Evolutionary conservation across 768 basidiomycete genomes (phyloP), one percentile per base, ranked within the genome.

Genomic region (Pisolithus albus): DNA sequence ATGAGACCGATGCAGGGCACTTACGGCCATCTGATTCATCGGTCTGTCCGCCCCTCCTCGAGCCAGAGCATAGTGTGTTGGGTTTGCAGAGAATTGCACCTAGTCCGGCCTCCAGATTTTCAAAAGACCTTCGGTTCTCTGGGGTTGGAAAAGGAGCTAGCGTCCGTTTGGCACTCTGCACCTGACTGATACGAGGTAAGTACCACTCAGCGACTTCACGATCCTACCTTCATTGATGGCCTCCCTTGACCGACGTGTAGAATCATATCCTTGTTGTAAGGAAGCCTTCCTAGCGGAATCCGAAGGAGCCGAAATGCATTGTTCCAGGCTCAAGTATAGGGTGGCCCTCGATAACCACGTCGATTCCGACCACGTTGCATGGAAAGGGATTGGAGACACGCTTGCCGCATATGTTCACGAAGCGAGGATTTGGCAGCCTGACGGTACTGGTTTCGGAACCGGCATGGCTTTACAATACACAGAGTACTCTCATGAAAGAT

Each of bases 51-150:
- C 28, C 28, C 28, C n/a, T n/a, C n/a, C n/a, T n/a, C n/a, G n/a
- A n/a, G n/a, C n/a, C n/a, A n/a, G 28, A 30, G 28, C 9, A 30
- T 30, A 9, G 28, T 7, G 28, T 4, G 28, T 30, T 30, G 24
- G 24, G 5, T 24, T 24, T 5, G 24, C 24, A 24, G 5, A 26
- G 26, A 26, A 26, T 26, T 7, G 26, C 34, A 61, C 72, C 1
- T 67, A 79, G 4, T 82, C 85, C 59, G 70, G 68, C 0, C 70
- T 80, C 5, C 77, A 81, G 59, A 69, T 79, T 41, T 59, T 80
- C 37, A 75, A 77, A 50, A 76, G 71, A 19, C 52, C 26, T 26
- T 74, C 40, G 47, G 58, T 21, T 58, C 62, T 78, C 36, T 77
- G 72, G 54, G 77, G 77, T 11, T 1, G 56, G 64, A 7, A 74